Evolutionary conservation across 345 rosid species (phyloP).

Genomic region (Combretum micranthum): DNA sequence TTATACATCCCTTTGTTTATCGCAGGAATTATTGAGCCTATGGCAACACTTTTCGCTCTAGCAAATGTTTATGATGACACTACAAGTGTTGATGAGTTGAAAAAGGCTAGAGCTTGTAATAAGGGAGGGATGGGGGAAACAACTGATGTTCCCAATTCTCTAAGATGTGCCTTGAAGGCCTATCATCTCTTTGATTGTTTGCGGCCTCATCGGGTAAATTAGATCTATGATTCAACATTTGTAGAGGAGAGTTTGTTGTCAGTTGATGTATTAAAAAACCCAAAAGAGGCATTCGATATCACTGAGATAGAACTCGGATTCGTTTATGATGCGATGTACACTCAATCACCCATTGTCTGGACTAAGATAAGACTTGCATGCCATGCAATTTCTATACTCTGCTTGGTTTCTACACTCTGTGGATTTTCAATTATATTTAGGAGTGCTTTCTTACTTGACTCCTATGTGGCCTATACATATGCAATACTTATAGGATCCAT

Average conservation of each 20-base stretch:
- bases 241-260: neutral
- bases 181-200: neutral
- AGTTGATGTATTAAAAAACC: neutral
- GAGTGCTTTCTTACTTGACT: neutral
- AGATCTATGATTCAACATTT: neutral
- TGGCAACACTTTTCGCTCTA: too few species aligned
- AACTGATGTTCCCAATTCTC: too few species aligned
- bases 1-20: too few species aligned
- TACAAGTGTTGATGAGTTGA: too few species aligned
- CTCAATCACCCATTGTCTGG: neutral
- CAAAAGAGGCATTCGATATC: neutral
- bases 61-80: too few species aligned
- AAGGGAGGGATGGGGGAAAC: too few species aligned
- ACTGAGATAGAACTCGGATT: constrained; percentile 3
- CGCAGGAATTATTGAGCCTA: too few species aligned
- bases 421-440: neutral
- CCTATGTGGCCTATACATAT: neutral
- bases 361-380: too few species aligned
- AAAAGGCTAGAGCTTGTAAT: too few species aligned
- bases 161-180: too few species aligned
- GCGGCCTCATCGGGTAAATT: constrained; percentile 1
- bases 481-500: neutral
- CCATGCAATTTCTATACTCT: neutral
- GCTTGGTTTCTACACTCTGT: constrained; percentile 1
- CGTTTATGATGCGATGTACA: neutral